Evolutionary conservation across 306 rosid genomes (phyloP).

Genomic region (Quercus parvula): DNA sequence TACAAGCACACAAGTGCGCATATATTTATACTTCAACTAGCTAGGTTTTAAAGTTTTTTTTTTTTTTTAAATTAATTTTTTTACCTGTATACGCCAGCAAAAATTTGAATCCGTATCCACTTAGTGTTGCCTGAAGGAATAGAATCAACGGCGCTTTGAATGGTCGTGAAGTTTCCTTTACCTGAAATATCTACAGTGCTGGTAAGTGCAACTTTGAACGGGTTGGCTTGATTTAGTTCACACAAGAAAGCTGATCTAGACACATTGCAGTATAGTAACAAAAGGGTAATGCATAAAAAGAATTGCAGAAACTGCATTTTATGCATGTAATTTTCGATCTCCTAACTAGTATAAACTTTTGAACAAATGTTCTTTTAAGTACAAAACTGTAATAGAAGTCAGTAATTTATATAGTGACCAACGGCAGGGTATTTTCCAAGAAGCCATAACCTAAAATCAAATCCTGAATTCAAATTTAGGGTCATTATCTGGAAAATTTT

Average conservation of each 20-base stretch:
- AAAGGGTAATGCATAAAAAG: not conserved
- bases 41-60: no score
- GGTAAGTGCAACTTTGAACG: not conserved
- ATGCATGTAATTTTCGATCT: not conserved
- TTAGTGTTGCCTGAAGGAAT: conserved; percentile 13
- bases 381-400: no score
- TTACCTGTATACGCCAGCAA: conserved; percentile 26
- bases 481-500: no score
- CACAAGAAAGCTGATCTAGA: conserved; percentile 17
- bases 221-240: not conserved
- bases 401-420: no score
- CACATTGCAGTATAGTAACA: not conserved
- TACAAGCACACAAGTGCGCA: not conserved
- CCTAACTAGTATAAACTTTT: no score
- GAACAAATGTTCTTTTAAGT: no score
- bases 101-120: conserved; percentile 32
- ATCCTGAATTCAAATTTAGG: no score
- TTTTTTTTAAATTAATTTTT: no score
- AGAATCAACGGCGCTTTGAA: conserved; percentile 35
- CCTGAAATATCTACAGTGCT: conserved; percentile 9
- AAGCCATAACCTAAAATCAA: no score
- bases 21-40: no score
- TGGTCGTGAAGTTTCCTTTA: conserved; percentile 18
- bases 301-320: not conserved
- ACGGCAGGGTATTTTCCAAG: no score